These are phyloP conservation scores for Melanomma pulvis-pyrius DNA, from an alignment of 495 filamentous ascomycete species.

Conservation along the genomic window DNA sequence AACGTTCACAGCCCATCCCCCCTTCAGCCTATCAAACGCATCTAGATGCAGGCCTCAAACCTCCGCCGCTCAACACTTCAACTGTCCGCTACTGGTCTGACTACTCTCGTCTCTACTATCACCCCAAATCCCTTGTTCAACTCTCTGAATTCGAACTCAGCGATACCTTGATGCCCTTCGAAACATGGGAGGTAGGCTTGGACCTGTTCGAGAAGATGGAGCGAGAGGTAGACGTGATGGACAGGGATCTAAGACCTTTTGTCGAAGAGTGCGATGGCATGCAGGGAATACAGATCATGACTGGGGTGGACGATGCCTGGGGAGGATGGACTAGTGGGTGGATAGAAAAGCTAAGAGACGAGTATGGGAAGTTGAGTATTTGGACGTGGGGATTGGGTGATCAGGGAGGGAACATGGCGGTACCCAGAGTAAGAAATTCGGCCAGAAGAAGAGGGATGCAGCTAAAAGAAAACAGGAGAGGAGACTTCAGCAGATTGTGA, in stretches of 20 bases:
- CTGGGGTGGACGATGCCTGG: conserved; percentile 87
- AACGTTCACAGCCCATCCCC: conserved; percentile 65
- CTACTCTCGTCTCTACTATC: conserved; percentile 87
- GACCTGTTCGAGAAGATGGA: conserved; percentile 83
- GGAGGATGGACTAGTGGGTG: conserved; percentile 82
- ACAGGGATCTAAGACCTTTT: conserved; percentile 83
- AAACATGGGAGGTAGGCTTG: conserved; percentile 75
- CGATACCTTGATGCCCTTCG: conserved; percentile 77
- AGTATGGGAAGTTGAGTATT: conserved; percentile 82
- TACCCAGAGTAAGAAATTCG: conserved; percentile 57
- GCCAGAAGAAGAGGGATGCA: neutral
- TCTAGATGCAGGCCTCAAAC: conserved; percentile 69
- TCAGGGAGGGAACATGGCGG: conserved; percentile 48
- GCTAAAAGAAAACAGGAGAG: conserved; percentile 28
- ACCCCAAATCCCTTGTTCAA: conserved; percentile 78
- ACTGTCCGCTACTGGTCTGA: conserved; percentile 94
- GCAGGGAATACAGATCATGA: conserved; percentile 82
- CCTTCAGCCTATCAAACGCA: conserved; percentile 74
- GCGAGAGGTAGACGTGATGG: conserved; percentile 82
- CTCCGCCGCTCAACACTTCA: conserved; percentile 64
- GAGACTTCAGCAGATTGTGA: conserved; percentile 46
- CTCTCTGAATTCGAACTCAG: conserved; percentile 77
- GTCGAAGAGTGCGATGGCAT: conserved; percentile 91
- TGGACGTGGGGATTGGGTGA: conserved; percentile 86
- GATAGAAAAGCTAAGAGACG: conserved; percentile 80